Evolutionary conservation across 108 stramenopile species (phyloP).

Genomic region (Phaeodactylum tricornutum): DNA sequence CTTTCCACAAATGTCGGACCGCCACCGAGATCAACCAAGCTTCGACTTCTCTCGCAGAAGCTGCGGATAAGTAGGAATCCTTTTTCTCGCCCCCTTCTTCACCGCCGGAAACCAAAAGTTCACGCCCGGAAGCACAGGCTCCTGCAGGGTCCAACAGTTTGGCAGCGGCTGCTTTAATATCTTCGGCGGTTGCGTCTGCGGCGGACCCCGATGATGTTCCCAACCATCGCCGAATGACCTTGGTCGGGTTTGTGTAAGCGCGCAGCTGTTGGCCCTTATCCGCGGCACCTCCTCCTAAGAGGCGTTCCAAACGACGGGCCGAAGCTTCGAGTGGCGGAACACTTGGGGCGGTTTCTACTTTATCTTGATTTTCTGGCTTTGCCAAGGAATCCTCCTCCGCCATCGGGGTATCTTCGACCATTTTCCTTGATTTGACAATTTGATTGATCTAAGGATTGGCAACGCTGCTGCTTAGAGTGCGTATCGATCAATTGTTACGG

Average conservation of each 20-base stretch:
- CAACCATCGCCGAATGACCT: slow-evolving; percentile 77
- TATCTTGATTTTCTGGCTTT: slow-evolving; percentile 8
- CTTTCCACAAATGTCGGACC: slow-evolving; percentile 55
- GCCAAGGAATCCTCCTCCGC: slow-evolving; percentile 7
- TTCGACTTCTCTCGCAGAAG: slow-evolving; percentile 53
- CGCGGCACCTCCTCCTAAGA: slow-evolving; percentile 41
- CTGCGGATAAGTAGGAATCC: slow-evolving; percentile 20
- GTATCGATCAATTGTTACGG: too few species aligned
- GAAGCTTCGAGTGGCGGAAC: slow-evolving; percentile 57
- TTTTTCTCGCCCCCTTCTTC: slow-evolving; percentile 11
- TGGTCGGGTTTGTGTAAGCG: slow-evolving; percentile 43
- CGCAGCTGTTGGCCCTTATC: slow-evolving; percentile 17
- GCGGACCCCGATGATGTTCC: slow-evolving; percentile 65
- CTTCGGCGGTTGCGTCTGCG: slow-evolving; percentile 30
- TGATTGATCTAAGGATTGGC: background rate
- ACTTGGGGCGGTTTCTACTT: background rate
- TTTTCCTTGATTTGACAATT: background rate
- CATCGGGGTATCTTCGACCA: slow-evolving; percentile 20
- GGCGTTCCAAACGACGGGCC: slow-evolving; percentile 62
- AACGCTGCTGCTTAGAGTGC: background rate
- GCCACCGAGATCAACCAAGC: slow-evolving; percentile 59
- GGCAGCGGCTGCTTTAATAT: slow-evolving; percentile 37
- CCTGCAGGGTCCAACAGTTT: slow-evolving; percentile 43
- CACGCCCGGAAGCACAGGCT: slow-evolving; percentile 27
- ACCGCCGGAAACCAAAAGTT: slow-evolving; percentile 8